phyloP scores from a whole-genome alignment of 768 basidiomycete genomes.

The Coprinopsis sp. region DNA sequence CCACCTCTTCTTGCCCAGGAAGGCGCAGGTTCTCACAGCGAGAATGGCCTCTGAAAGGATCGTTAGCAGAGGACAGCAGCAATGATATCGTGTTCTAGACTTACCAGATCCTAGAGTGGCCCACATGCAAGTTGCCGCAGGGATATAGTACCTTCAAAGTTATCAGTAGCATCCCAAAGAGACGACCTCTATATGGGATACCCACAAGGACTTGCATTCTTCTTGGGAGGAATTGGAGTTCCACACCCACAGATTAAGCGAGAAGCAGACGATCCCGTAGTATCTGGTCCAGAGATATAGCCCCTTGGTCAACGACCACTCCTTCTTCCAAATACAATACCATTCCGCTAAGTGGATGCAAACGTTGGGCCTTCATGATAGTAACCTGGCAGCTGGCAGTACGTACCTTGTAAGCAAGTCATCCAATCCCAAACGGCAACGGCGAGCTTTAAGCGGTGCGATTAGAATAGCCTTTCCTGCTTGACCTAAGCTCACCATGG shows the following conservation, averaged over 20 bases:
- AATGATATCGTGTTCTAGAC: background rate
- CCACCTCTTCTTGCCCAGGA: slow-evolving; percentile 12
- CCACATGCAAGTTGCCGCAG: slow-evolving; percentile 16
- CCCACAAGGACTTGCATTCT: slow-evolving; percentile 13
- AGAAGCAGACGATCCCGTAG: slow-evolving; percentile 12
- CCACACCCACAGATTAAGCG: slow-evolving; percentile 14
- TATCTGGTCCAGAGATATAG: slow-evolving; percentile 16
- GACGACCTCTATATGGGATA: background rate
- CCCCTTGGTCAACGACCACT: slow-evolving; percentile 12
- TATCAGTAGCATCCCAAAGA: background rate
- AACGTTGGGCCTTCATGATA: too few relatives aligned
- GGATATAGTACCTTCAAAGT: slow-evolving; percentile 11
- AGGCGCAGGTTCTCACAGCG: slow-evolving; percentile 14
- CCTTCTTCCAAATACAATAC: slow-evolving; percentile 14
- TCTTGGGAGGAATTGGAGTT: slow-evolving; percentile 11
- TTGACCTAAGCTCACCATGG: slow-evolving; percentile 7
- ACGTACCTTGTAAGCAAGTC: slow-evolving; percentile 7
- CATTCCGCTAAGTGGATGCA: too few relatives aligned
- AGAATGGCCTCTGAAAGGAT: slow-evolving; percentile 11
- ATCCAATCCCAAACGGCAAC: slow-evolving; percentile 15
- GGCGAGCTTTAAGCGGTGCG: slow-evolving; percentile 6
- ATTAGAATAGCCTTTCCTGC: background rate
- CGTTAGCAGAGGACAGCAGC: too few relatives aligned
- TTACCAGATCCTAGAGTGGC: slow-evolving; percentile 12
- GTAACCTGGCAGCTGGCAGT: background rate